phyloP scores from a whole-genome alignment of 1,139 yeast genomes.

The Scheffersomyces segobiensis region DNA sequence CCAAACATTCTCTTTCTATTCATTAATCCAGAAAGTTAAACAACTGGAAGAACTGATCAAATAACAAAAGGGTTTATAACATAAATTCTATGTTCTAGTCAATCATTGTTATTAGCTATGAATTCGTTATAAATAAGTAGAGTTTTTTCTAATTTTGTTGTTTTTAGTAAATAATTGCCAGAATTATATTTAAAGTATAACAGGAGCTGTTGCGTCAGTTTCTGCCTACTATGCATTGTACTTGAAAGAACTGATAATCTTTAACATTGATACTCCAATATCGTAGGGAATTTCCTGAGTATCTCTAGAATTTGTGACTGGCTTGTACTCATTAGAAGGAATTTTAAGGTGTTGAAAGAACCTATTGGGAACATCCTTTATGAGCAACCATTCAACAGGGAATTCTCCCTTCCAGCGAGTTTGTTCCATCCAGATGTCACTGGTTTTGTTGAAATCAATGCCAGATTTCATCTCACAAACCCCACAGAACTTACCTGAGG shows the following conservation, averaged over 20 bases:
- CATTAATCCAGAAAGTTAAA: neutral
- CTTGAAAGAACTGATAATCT: slow-evolving; percentile 37
- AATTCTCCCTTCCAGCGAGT: slow-evolving; percentile 54
- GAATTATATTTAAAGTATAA: neutral
- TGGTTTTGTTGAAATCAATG: slow-evolving; percentile 34
- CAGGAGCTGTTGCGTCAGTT: neutral
- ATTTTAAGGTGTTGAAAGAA: slow-evolving; percentile 45
- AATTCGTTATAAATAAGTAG: neutral
- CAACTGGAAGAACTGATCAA: neutral
- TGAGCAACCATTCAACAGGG: slow-evolving; percentile 51
- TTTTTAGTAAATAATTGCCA: neutral
- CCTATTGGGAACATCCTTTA: slow-evolving; percentile 52
- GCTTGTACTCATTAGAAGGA: slow-evolving; percentile 48
- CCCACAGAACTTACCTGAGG: slow-evolving; percentile 62
- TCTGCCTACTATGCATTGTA: slow-evolving; percentile 2
- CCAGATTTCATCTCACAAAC: slow-evolving; percentile 55
- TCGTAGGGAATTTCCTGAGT: slow-evolving; percentile 53
- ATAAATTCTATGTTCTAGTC: neutral
- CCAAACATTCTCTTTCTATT: neutral
- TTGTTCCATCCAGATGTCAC: slow-evolving; percentile 51
- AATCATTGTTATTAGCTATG: neutral
- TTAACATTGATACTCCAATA: slow-evolving; percentile 50
- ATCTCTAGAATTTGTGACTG: slow-evolving; percentile 61
- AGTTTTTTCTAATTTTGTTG: neutral
- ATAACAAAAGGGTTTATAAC: neutral